Evolutionary conservation across 1,284 basidiomycete species (phyloP), one percentile per base, ranked within the genome.

Genomic region (Lentinus polychrous): DNA sequence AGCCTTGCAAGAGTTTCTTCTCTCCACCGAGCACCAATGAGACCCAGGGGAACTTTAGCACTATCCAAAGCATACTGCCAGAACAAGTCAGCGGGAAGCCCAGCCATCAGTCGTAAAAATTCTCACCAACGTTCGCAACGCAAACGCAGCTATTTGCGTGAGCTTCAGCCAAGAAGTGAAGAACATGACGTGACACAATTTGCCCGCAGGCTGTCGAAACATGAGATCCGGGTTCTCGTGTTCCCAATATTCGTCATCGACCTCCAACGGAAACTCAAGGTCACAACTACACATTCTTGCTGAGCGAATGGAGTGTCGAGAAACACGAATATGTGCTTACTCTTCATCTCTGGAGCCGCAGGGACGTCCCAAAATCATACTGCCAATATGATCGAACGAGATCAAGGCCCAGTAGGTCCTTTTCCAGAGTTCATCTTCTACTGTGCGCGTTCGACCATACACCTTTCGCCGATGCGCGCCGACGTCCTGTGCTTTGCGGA

Each of bases 201-300:
- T 72, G 5, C 70, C 78, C 7, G 66, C 57, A 0, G 89, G 90
- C 57, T 91, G 90, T 43, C 67, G 68, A 60, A 85, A 86, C 18
- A 69, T 68, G 39, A 63, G 51, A 17, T 71, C 60, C 3, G 74
- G 70, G 48, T 76, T 69, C 2, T 74, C 71, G 45, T 69, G 61
- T 57, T 81, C 78, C 89, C 87, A 92, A 58, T 82, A 91, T 54
- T 92, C 87, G 59, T 95, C 93, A 54, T 93, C 86, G 5, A 94
- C 83, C 59, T 90, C 87, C 7, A 88, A 67, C 0, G 90, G 89
- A 43, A 86, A 71, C 34, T 88, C 86, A 20, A 86, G 69, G 61
- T 94, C 90, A 61, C 87, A 84, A 62, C 86, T 87, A 57, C 2
- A 48, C 15, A 49, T 20, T 7, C 51, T 51, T 22, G 32, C 27